These are phyloP conservation scores for Hymenoscyphus infarciens DNA, from an alignment of 2,329 filamentous ascomycete genomes.

Conservation along the genomic window DNA sequence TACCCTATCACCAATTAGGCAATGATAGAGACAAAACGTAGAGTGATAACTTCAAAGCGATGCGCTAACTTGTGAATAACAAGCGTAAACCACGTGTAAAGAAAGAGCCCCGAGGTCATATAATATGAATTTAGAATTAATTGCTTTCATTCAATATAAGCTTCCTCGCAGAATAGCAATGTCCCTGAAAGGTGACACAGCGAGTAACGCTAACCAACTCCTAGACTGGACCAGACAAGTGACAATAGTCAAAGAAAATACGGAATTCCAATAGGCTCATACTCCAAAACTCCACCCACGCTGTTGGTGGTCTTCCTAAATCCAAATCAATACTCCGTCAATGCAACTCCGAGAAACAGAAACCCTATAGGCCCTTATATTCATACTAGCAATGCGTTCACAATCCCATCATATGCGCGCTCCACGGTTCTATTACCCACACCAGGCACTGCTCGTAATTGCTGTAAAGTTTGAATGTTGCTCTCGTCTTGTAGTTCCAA, in stretches of 20 bases:
- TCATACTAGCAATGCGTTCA: constrained; percentile 11
- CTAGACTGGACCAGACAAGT: not conserved
- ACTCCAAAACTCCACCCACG: not conserved
- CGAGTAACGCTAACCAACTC: not conserved
- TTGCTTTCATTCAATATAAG: not conserved
- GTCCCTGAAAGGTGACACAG: not conserved
- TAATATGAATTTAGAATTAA: not conserved
- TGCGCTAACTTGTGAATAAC: too few relatives aligned
- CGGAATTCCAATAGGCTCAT: not conserved
- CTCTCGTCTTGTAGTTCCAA: constrained; percentile 46
- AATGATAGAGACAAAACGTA: too few relatives aligned
- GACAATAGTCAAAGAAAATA: not conserved
- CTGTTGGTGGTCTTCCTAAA: not conserved
- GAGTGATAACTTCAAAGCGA: too few relatives aligned
- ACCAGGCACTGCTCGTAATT: constrained; percentile 53
- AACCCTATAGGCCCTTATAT: not conserved
- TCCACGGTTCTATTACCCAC: constrained; percentile 56
- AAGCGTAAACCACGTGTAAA: too few relatives aligned
- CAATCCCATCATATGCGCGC: constrained; percentile 43
- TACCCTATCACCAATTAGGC: too few relatives aligned
- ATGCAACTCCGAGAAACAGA: constrained; percentile 4
- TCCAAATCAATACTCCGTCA: not conserved
- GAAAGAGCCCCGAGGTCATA: too few relatives aligned
- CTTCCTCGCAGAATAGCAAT: not conserved
- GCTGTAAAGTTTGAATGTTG: constrained; percentile 45